A percentile compares a stretch with the other conserved stretches of the same genome.
Conservation (phyloP, 805 yeast genomes). For the Cyberlindnera mycetangii region DNA sequence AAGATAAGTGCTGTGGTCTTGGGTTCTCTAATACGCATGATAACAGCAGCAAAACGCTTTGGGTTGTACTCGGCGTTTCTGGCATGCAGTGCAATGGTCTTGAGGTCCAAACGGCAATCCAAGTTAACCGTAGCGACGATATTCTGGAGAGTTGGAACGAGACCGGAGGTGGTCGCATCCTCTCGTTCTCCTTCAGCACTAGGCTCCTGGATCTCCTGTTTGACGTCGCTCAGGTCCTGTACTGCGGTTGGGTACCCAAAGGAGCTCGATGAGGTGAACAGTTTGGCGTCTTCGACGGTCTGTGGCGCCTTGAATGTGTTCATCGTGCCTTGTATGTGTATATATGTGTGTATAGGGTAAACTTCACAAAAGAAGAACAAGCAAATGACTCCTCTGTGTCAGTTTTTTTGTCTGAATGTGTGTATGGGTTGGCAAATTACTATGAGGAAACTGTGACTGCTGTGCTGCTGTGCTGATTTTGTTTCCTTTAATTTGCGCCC, state of each 20-base stretch:
- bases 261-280: slow-evolving; percentile 27
- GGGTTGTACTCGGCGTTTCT: slow-evolving; percentile 99
- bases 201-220: slow-evolving; percentile 15
- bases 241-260: slow-evolving; percentile 29
- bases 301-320: slow-evolving; percentile 30
- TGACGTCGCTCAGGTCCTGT: slow-evolving; percentile 26
- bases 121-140: slow-evolving; percentile 97
- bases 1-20: slow-evolving; percentile 96
- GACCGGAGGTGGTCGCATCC: slow-evolving; percentile 84
- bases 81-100: slow-evolving; percentile 96
- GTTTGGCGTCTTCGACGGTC: slow-evolving; percentile 29
- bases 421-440: neutral
- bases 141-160: slow-evolving; percentile 90
- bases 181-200: slow-evolving; percentile 34
- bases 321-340: slow-evolving; percentile 14
- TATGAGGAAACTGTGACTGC: neutral
- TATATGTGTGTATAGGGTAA: neutral
- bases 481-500: neutral
- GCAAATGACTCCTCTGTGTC: slow-evolving; percentile 6
- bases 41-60: slow-evolving; percentile 98
- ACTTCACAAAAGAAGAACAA: slow-evolving; percentile 5
- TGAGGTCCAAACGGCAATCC: slow-evolving; percentile 92
- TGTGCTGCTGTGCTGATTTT: neutral
- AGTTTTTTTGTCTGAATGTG: too few relatives aligned
- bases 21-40: slow-evolving; percentile 98